Conservation (phyloP, 176 grass and related monocot species). For the Eleusine coracana region DNA sequence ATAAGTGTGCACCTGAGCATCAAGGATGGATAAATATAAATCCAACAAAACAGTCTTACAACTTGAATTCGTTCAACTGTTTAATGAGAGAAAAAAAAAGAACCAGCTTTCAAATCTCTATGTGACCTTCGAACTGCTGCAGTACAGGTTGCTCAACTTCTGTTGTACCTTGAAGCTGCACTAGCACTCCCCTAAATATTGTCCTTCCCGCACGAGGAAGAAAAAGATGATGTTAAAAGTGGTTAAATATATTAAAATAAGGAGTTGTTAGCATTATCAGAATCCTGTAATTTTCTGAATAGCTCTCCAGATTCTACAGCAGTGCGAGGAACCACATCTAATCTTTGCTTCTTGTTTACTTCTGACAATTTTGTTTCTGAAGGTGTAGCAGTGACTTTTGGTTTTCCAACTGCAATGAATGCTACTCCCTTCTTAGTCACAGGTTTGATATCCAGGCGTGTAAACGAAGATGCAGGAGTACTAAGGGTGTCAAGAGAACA, state of each 20-base stretch:
- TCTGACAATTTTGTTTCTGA: conserved; percentile 23
- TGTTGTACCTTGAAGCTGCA: conserved; percentile 10
- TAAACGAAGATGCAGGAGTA: conserved; percentile 18
- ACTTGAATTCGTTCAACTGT: neutral
- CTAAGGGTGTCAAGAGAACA: neutral
- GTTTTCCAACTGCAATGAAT: conserved; percentile 56
- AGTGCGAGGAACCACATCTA: conserved; percentile 26
- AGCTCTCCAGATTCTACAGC: conserved; percentile 34
- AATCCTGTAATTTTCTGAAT: conserved; percentile 34
- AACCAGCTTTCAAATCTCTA: neutral
- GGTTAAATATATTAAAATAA: conserved; percentile 25
- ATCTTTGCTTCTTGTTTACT: conserved; percentile 52
- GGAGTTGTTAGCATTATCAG: conserved; percentile 10
- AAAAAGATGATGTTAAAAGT: neutral
- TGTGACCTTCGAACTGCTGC: neutral
- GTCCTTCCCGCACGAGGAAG: neutral
- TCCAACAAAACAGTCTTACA: neutral
- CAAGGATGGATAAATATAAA: neutral
- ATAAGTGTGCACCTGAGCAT: neutral
- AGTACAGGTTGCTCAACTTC: neutral
- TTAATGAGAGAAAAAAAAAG: neutral
- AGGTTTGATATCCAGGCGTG: conserved; percentile 17
- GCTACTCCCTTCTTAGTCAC: conserved; percentile 56
- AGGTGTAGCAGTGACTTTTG: conserved; percentile 4
- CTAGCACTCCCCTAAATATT: neutral